phyloP scores from a whole-genome alignment of 352 stramenopile species.

The Pseudoperonospora humuli region DNA sequence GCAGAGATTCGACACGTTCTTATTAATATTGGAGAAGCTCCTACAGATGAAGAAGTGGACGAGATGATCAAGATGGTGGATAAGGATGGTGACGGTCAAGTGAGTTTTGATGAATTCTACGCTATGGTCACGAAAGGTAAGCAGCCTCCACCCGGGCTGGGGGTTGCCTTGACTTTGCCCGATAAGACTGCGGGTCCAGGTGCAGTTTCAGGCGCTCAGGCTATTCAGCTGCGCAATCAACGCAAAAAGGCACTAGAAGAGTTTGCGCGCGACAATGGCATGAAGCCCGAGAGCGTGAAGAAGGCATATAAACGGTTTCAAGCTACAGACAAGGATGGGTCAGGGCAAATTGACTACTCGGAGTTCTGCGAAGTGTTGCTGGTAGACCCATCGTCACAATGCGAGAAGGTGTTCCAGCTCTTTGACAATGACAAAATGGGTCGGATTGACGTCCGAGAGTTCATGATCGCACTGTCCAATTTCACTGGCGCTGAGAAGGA shows the following conservation, averaged over 20 bases:
- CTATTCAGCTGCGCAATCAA: slow-evolving; percentile 90
- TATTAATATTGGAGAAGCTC: slow-evolving; percentile 92
- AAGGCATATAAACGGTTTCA: slow-evolving; percentile 96
- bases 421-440: slow-evolving; percentile 92
- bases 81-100: slow-evolving; percentile 91
- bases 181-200: too few relatives aligned
- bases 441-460: slow-evolving; percentile 90
- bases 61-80: slow-evolving; percentile 97
- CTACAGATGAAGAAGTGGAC: slow-evolving; percentile 93
- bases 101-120: slow-evolving; percentile 94
- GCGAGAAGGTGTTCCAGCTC: slow-evolving; percentile 90
- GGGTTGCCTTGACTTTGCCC: too few relatives aligned
- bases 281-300: slow-evolving; percentile 95
- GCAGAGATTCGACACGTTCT: slow-evolving; percentile 93
- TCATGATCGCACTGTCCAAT: slow-evolving; percentile 92
- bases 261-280: slow-evolving; percentile 94
- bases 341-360: slow-evolving; percentile 93
- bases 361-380: slow-evolving; percentile 96
- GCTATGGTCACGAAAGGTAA: slow-evolving; percentile 92
- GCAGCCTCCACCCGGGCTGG: slow-evolving; percentile 82
- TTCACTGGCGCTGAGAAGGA: slow-evolving; percentile 92
- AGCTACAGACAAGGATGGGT: slow-evolving; percentile 90
- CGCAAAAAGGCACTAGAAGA: slow-evolving; percentile 88
- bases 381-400: slow-evolving; percentile 86
- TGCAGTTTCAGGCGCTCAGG: slow-evolving; percentile 38